Evolutionary conservation across 1,139 yeast genomes (phyloP), one percentile per base, ranked within the genome.

Genomic region (Hemisphaericaspora lyxosophila): DNA sequence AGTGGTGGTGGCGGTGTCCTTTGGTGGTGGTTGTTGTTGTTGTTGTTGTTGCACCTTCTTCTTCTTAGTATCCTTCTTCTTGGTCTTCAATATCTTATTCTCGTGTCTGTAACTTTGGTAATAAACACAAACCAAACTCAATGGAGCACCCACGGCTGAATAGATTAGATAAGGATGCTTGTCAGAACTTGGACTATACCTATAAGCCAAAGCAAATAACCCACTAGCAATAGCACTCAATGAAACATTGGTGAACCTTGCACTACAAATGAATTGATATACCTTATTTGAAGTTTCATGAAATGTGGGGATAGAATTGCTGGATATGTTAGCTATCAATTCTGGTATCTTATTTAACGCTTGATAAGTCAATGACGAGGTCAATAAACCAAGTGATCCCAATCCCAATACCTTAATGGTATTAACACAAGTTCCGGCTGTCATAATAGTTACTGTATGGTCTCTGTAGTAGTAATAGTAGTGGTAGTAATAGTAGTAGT

Each of bases 121-220:
- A 33, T 54, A 53, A 41, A 64, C 55, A 37, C 57, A 55, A 3
- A 53, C 49, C 26, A 63, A 45, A 7, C 70, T 59, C 23, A 61
- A 35, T 5, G 78, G 76, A 25, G 72, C 70, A 13, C 78, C 75
- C 16, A 75, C 38, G n/a, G 78, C 73, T n/a, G 80, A 64, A 50
- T 78, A 78, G 26, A 78, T 50, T 50, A 78, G 68, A 50, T 77
- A 78, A 6, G 82, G 82, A 55, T 78, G 83, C 49, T 70, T 70
- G 31, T 69, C 80, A 36, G 62, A 53, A 6, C 57, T 45, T 8
- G 75, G 64, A 8, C 81, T 66, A 42, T 59, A 57, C 20, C 51
- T 53, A 49, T 61, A 78, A 11, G 78, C 78, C 47, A 67, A 47
- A 26, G 61, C 50, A 41, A 78, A 73, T 40, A 71, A 52, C 20